Evolutionary conservation across 2,329 filamentous ascomycete species (phyloP).

Genomic region (Ramichloridium luteum): DNA sequence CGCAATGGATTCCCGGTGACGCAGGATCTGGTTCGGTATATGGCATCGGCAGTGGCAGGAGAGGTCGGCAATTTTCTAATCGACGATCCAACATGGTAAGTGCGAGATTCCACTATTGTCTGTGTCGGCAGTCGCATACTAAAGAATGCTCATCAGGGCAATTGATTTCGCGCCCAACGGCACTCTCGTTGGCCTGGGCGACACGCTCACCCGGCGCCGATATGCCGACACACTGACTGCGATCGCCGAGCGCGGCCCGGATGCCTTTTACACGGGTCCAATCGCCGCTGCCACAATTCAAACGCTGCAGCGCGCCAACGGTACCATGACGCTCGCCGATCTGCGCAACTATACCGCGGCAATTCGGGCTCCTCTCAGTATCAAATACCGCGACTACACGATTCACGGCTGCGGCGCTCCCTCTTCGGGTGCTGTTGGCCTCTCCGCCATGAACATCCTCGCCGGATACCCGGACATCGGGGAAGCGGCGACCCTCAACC

Average conservation of each 20-base stretch:
- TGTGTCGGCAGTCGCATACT: too few species aligned
- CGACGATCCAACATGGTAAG: slow-evolving; percentile 57
- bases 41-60: slow-evolving; percentile 41
- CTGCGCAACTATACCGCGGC: slow-evolving; percentile 59
- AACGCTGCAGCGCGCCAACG: slow-evolving; percentile 55
- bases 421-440: slow-evolving; percentile 61
- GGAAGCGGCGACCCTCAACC: slow-evolving; percentile 42
- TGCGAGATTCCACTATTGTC: too few species aligned
- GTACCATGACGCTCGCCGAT: slow-evolving; percentile 77
- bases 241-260: slow-evolving; percentile 60
- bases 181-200: slow-evolving; percentile 55
- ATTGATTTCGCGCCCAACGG: slow-evolving; percentile 81
- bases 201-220: slow-evolving; percentile 66
- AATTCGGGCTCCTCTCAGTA: slow-evolving; percentile 47
- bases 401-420: slow-evolving; percentile 62
- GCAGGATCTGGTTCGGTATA: slow-evolving; percentile 62
- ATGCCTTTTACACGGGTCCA: slow-evolving; percentile 61
- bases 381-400: slow-evolving; percentile 50
- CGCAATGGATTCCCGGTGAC: slow-evolving; percentile 61
- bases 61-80: slow-evolving; percentile 57
- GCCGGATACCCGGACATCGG: slow-evolving; percentile 61
- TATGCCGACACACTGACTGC: slow-evolving; percentile 69
- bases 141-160: too few species aligned
- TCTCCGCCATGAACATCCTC: slow-evolving; percentile 70
- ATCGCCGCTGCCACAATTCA: slow-evolving; percentile 64